These are phyloP conservation scores for Eucalyptus polyanthemos DNA, from an alignment of 345 rosid genomes.

Conservation along the genomic window DNA sequence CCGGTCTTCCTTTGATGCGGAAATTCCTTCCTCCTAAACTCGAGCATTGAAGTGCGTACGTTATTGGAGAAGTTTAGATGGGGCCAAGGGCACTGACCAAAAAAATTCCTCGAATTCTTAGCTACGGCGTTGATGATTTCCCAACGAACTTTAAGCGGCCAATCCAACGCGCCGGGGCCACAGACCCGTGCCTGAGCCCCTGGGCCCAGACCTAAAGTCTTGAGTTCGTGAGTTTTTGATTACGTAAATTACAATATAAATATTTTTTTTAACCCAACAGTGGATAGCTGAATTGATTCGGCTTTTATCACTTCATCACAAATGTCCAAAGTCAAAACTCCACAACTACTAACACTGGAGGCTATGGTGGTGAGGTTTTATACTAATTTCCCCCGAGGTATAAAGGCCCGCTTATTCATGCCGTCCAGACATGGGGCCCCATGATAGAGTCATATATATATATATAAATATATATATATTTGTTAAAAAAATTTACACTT, in stretches of 20 bases:
- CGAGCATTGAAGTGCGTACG: not conserved
- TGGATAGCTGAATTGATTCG: rapidly evolving
- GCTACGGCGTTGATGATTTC: not conserved
- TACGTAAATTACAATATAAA: not conserved
- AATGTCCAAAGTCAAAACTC: rapidly evolving
- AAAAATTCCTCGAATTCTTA: not conserved
- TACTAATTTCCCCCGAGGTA: rapidly evolving
- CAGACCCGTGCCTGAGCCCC: not conserved
- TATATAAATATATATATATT: no score
- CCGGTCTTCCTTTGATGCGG: not conserved
- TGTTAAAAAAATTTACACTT: rapidly evolving
- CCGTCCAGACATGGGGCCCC: rapidly evolving
- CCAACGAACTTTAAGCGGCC: not conserved
- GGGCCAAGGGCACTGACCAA: not conserved
- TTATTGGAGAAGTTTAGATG: not conserved
- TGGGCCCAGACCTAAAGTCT: not conserved
- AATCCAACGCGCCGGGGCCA: not conserved
- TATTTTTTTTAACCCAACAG: rapidly evolving
- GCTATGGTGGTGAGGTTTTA: rapidly evolving
- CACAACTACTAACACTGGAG: rapidly evolving
- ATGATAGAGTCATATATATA: no score
- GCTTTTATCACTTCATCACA: rapidly evolving
- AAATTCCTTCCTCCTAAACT: not conserved
- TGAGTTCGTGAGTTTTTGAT: rapidly evolving
- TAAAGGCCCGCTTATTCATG: no score